Base-by-base conservation (phyloP, 805 yeast species). In the Gaillardinia entomophila region DNA sequence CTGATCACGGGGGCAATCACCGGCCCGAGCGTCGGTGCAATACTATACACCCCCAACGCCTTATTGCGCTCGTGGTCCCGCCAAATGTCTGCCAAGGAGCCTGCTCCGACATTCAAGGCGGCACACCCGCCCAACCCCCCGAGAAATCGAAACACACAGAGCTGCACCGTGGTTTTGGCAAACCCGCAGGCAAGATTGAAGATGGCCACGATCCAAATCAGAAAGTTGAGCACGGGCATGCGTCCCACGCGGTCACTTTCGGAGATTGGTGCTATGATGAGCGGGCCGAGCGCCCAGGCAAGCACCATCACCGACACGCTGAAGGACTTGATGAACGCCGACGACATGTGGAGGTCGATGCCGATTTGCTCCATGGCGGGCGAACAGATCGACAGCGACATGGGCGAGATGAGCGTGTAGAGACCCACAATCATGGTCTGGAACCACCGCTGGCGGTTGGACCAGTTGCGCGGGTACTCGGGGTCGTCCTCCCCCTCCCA, bases 401-500 rank as follows among this genome's bases (percentile, higher is more conserved):
- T 60, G 10, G 68, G 68, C 2, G 67, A 57, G 6, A 62, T 50
- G 29, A 63, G 49, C 3, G 67, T 59, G 40, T 60, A 62, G 13
- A 60, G 32, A 0, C 66, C 54, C 2, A 61, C 68, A 26, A 61
- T 37, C 4, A 37, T 43, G 19, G 53, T 42, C 15, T 51, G 46
- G 14, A 35, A 35, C 4, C 47, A 36, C 30, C 61, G 62, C 10
- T 37, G 41, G 2, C 34, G 14, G 2, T 36, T 12, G 6, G 47
- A 18, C 68, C 68, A 62, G 37, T 62, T 61, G 31, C 62, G 34
- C 4, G 68, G 68, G 33, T 55, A 69, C 11, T 55, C 57, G 0
- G 79, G 77, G 46, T 80, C 88, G 32, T 73, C 68, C 12, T 65
- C 68, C 3, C 79, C 77, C 20, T 77, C 75, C 85, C 85, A 80